Base-by-base conservation (phyloP, 2,329 filamentous ascomycete species). In the Nemania bipapillata region DNA sequence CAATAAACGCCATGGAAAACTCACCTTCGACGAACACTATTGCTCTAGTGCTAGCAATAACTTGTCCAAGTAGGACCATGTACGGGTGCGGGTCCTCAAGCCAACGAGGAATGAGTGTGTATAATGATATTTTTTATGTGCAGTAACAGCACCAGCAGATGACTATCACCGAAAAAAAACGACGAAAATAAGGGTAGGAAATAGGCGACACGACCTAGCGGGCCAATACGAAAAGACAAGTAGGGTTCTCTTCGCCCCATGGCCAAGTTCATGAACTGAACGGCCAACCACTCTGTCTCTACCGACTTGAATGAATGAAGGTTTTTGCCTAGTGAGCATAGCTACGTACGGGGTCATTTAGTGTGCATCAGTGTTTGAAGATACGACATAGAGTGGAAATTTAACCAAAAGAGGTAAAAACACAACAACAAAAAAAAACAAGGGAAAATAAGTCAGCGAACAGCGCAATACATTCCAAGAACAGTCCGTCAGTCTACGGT, bases 221-320 rank as follows among this genome's bases (percentile, higher is more conserved):
- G 37, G 11, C 42, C 35, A 32, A 55, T 17, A 30, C n/a, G 55
- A 20, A 55, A 24, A 45, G 45, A 50, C 35, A 60, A 37, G 17
- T 32, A 28, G 24, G 37, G 17, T 60, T 58, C 40, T 63, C 58
- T 45, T 65, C 61, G n/a, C 56, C 55, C 30, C 30, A 50, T 50
- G 57, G 59, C 69, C 65, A 58, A 61, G 50, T 61, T 59, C 50
- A 65, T 52, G 15, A 17, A 45, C 47, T 52, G 32, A 20, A n/a
- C 50, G 63, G 58, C 63, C 65, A 60, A 66, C 66, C 65, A 67
- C 70, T 53, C 72, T 72, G 69, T 71, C 70, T 53, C 73, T 75
- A 73, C 70, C 69, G 66, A 58, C 56, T 58, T 42, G 50, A 40
- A 64, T 24, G 37, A 47, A 35, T 3, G 64, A 63, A 65, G 30